A percentile compares a stretch with the other conserved stretches of the same genome.
phyloP scores from a whole-genome alignment of 2,329 filamentous ascomycete species.

The Fulvia fulva region DNA sequence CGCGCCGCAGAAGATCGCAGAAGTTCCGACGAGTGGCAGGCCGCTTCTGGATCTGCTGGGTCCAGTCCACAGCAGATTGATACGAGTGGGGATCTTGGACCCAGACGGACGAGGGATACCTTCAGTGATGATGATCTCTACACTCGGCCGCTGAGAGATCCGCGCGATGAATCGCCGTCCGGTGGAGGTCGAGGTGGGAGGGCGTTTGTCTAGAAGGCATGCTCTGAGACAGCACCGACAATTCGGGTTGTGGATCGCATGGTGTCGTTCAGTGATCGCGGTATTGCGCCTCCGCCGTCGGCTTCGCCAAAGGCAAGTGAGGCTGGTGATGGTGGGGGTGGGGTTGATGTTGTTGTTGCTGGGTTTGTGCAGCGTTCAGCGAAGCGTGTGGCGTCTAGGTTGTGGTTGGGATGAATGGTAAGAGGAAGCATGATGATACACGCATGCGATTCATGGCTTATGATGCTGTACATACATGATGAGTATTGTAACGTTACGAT shows the following conservation, averaged over 20 bases:
- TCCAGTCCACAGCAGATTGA: conserved; percentile 28
- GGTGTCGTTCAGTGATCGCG: not conserved
- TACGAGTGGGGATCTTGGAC: conserved; percentile 23
- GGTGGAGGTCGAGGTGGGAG: conserved; percentile 9
- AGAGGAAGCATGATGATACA: not conserved
- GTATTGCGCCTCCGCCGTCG: not conserved
- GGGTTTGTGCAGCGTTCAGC: conserved; percentile 7
- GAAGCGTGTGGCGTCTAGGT: conserved; percentile 1
- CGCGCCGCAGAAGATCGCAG: conserved; percentile 2
- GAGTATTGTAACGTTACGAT: too few species aligned
- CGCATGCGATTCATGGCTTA: too few species aligned
- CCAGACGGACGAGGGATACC: conserved; percentile 14
- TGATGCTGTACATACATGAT: too few species aligned
- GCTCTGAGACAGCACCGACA: not conserved
- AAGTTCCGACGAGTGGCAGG: conserved; percentile 34
- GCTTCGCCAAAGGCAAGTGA: not conserved
- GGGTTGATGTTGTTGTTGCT: not conserved
- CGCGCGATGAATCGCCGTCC: conserved; percentile 7
- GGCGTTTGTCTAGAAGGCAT: conserved; percentile 16
- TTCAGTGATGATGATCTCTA: conserved; percentile 21
- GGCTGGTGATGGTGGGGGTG: not conserved
- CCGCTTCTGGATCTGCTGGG: conserved; percentile 24
- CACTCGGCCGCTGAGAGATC: conserved; percentile 22
- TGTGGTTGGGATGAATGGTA: not conserved
- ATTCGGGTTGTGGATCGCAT: not conserved